These are phyloP conservation scores for Letharia lupina DNA, from an alignment of 495 filamentous ascomycete species.

Conservation along the genomic window DNA sequence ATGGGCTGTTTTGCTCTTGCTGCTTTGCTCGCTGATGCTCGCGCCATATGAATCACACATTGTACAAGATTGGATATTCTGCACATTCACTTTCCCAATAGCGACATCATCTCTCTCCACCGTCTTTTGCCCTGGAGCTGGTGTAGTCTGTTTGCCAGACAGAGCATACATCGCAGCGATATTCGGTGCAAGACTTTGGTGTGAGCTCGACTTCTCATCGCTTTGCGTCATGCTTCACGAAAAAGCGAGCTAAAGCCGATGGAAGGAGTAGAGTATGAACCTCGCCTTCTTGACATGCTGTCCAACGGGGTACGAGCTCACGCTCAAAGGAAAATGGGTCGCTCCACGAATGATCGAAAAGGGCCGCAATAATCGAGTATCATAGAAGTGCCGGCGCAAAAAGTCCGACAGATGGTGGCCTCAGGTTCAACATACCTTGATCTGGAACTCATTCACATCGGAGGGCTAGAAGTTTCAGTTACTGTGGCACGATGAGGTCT, in stretches of 20 bases:
- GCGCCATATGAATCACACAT: constrained; percentile 9
- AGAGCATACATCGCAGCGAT: constrained; percentile 21
- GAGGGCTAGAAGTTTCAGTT: constrained; percentile 64
- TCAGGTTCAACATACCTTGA: constrained; percentile 97
- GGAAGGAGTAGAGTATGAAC: constrained; percentile 33
- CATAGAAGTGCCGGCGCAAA: constrained; percentile 44
- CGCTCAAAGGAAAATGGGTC: constrained; percentile 22
- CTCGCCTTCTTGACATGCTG: not conserved
- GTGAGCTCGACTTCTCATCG: constrained; percentile 40
- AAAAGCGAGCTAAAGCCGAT: constrained; percentile 30
- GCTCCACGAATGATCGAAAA: constrained; percentile 24
- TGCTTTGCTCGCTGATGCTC: constrained; percentile 31
- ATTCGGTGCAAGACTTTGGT: constrained; percentile 34
- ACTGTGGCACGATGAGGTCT: constrained; percentile 1
- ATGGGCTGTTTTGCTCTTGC: constrained; percentile 22
- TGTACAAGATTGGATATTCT: constrained; percentile 14
- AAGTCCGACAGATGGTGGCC: constrained; percentile 46
- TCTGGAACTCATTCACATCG: constrained; percentile 89
- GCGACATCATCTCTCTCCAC: constrained; percentile 7
- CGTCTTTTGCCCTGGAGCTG: constrained; percentile 18
- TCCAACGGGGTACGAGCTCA: constrained; percentile 8
- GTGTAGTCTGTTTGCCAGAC: constrained; percentile 30
- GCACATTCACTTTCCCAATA: constrained; percentile 6
- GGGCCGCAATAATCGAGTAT: constrained; percentile 30
- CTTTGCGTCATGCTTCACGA: constrained; percentile 31